These are phyloP conservation scores for Chrysosporium keratinophilum DNA, from an alignment of 2,329 filamentous ascomycete genomes.

Conservation along the genomic window DNA sequence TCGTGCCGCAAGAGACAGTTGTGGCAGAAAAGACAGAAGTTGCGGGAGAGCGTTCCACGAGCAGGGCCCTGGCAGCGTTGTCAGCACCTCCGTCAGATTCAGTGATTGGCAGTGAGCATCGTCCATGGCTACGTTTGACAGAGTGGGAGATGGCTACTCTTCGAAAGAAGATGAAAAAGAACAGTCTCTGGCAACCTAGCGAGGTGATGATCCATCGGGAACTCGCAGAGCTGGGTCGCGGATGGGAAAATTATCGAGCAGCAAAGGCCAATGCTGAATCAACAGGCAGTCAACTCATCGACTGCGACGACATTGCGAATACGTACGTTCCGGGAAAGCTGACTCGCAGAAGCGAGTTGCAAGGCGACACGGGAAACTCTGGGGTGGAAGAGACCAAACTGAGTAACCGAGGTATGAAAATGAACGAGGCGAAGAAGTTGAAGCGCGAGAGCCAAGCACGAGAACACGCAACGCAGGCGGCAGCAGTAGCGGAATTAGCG, in stretches of 20 bases:
- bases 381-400: slow-evolving; percentile 40
- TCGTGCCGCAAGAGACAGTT: background rate
- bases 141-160: slow-evolving; percentile 59
- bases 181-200: slow-evolving; percentile 57
- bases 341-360: slow-evolving; percentile 33
- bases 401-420: slow-evolving; percentile 50
- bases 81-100: slow-evolving; percentile 52
- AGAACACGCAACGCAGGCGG: slow-evolving; percentile 38
- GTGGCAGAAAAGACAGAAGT: background rate
- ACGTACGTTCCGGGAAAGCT: slow-evolving; percentile 31
- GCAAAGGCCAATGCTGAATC: slow-evolving; percentile 44
- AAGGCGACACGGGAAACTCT: slow-evolving; percentile 23
- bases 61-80: slow-evolving; percentile 49
- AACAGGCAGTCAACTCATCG: slow-evolving; percentile 46
- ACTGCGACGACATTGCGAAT: slow-evolving; percentile 42
- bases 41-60: slow-evolving; percentile 47
- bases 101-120: slow-evolving; percentile 48
- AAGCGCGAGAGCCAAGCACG: slow-evolving; percentile 45
- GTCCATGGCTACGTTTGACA: slow-evolving; percentile 54
- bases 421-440: slow-evolving; percentile 52
- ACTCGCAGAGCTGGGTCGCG: slow-evolving; percentile 49
- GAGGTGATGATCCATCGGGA: slow-evolving; percentile 57
- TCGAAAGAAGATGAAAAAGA: slow-evolving; percentile 61
- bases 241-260: slow-evolving; percentile 40
- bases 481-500: slow-evolving; percentile 30